Evolutionary conservation across 179 eudicot genomes (phyloP).

Genomic region (Corrigiola litoralis): DNA sequence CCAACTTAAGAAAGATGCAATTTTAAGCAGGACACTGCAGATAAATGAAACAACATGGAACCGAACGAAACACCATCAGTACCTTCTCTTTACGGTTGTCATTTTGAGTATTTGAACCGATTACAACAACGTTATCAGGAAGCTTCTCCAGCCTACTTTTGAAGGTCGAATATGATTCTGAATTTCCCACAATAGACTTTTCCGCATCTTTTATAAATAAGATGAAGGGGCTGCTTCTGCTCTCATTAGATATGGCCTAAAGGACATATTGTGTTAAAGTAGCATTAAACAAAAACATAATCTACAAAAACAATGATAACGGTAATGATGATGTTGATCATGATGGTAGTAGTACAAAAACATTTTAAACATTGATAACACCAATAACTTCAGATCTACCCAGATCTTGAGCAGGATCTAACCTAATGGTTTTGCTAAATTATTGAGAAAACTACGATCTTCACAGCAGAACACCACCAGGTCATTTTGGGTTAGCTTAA

Average conservation of each 20-base stretch:
- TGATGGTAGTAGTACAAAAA: too few species aligned
- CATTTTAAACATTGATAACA: too few species aligned
- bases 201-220: slow-evolving; percentile 89
- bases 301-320: not conserved
- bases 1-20: slow-evolving; percentile 2
- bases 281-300: not conserved
- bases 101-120: slow-evolving; percentile 81
- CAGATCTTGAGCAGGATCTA: too few species aligned
- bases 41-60: not conserved
- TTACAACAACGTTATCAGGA: slow-evolving; percentile 76
- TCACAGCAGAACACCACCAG: too few species aligned
- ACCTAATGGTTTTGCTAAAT: too few species aligned
- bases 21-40: not conserved
- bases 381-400: too few species aligned
- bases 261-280: not conserved
- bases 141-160: slow-evolving; percentile 75
- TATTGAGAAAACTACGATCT: too few species aligned
- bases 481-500: too few species aligned
- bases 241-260: slow-evolving; percentile 58
- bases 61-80: not conserved
- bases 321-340: too few species aligned
- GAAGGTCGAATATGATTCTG: slow-evolving; percentile 66
- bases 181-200: slow-evolving; percentile 75
- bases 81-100: slow-evolving; percentile 96
- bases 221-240: slow-evolving; percentile 77